Evolutionary conservation across 1,139 yeast species (phyloP), one percentile per base, ranked within the genome.

Genomic region (Sugiyamaella novakii): DNA sequence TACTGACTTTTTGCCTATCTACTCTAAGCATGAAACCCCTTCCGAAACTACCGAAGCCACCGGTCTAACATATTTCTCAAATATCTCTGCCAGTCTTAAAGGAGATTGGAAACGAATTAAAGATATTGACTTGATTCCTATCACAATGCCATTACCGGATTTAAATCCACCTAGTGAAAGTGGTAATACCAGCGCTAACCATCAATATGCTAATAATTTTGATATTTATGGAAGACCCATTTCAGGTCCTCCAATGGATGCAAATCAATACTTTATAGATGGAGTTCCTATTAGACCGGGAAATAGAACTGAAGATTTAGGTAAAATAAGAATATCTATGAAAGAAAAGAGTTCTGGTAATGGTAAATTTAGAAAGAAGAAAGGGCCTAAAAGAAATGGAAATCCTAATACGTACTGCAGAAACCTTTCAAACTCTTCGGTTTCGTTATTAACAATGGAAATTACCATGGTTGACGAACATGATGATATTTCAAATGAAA

Each of bases 81-180:
- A 61, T 41, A 52, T 61, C 14, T 58, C 64, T 1, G 58, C 60
- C 1, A 47, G 51, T 3, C 42, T 58, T 3, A 50, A 55, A 19
- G 65, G 65, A 6, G 46, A 52, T 3, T 61, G 63, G 63, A 44
- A 42, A 36, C 28, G 50, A 19, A 43, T 47, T 7, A 44, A 38
- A 5, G 52, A 56, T 15, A 39, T 38, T 11, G 34, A 45, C 8
- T 30, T 60, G 34, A 41, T 45, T 2, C 62, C 61, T 1, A 48
- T 60, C 6, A 46, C 56, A 28, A 57, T 60, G 61, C 51, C 59
- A 3, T 24, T 49, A 12, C 59, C 59, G 8, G 46, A 43, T 10
- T 39, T 45, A 21, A 38, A 38, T 17, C 34, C 34, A 12, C 40
- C 40, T 6, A 44, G 15, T 25, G 10, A 31, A n/a, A 19, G 24